Evolutionary conservation across 257 asterid genomes (phyloP).

Genomic region (Solanum clarkiae): DNA sequence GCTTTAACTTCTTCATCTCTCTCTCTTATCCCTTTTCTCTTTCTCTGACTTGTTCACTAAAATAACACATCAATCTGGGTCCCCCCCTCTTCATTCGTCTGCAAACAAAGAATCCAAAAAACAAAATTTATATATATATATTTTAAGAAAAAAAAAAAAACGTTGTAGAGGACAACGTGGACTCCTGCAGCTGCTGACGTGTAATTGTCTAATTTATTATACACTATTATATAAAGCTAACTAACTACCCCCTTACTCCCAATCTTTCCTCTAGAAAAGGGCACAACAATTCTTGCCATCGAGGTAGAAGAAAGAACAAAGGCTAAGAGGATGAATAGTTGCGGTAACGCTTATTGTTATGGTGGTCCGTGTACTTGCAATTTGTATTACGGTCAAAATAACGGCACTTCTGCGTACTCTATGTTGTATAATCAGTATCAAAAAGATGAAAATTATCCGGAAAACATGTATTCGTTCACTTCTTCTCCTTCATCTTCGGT

Average conservation of each 20-base stretch:
- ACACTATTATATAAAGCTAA: conserved; percentile 18
- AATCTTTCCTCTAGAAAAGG: neutral
- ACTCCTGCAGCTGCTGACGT: conserved; percentile 32
- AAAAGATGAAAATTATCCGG: conserved; percentile 17
- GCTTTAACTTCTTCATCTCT: neutral
- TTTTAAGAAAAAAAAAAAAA: neutral
- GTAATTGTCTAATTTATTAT: conserved; percentile 19
- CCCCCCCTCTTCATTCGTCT: neutral
- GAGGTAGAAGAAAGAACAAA: neutral
- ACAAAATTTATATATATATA: neutral
- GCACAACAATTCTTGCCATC: conserved; percentile 7
- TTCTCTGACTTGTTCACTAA: neutral
- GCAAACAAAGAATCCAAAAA: conserved; percentile 5
- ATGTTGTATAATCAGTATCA: conserved; percentile 29
- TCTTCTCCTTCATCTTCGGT: conserved; percentile 28
- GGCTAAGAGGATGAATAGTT: conserved; percentile 31
- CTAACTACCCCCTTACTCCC: conserved; percentile 1
- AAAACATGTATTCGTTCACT: conserved; percentile 4
- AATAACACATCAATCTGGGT: neutral
- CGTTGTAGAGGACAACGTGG: conserved; percentile 23
- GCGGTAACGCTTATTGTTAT: conserved; percentile 11
- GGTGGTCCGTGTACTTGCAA: conserved; percentile 24
- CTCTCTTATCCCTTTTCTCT: neutral
- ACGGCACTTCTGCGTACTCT: conserved; percentile 36
- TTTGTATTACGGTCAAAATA: conserved; percentile 25